Evolutionary conservation across 805 yeast genomes (phyloP), one percentile per base, ranked within the genome.

Genomic region (Lipomyces lipofer): DNA sequence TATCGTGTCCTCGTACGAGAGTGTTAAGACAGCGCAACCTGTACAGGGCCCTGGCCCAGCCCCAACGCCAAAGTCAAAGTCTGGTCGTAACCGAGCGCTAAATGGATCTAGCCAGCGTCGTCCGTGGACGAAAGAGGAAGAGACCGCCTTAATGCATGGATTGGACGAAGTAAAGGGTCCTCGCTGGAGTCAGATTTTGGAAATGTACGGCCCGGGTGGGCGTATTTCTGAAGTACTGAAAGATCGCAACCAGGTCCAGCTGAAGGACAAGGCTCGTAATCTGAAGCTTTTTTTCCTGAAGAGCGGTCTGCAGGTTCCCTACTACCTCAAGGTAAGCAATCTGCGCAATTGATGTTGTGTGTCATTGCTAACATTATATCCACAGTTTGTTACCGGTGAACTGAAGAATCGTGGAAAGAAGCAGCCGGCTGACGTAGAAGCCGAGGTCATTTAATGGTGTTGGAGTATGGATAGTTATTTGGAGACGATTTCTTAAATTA

Each of bases 261-360:
- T 94, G 54, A 94, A 94, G 69, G 99, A 94, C 68, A 94, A 94
- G 68, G 98, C 98, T 0, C 79, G 99, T 62, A 94, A 94, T 67
- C 86, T 97, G 89, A 94, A 94, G 68, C 80, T 91, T 80, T 84
- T 84, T 61, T 89, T 85, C 67, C 73, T 90, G 54, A 87, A 89
- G 65, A 79, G 83, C 48, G 87, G 86, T 1, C 70, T 83, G 33
- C 85, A 86, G 8, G 80, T 92, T 2, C 99, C 99, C 0, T 83
- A 78, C 2, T 91, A 88, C 65, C 73, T 94, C 28, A 36, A 36
- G 22, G 40, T 36, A 36, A 19, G 40, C 22, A 10, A n/a, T n/a
- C n/a, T n/a, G n/a, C n/a, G n/a, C n/a, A n/a, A n/a, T n/a, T n/a
- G n/a, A n/a, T n/a, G n/a, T n/a, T n/a, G n/a, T n/a, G n/a, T n/a